Evolutionary conservation across 148 eudicot species (phyloP), one percentile per base, ranked within the genome.

Genomic region (Arbutus unedo): DNA sequence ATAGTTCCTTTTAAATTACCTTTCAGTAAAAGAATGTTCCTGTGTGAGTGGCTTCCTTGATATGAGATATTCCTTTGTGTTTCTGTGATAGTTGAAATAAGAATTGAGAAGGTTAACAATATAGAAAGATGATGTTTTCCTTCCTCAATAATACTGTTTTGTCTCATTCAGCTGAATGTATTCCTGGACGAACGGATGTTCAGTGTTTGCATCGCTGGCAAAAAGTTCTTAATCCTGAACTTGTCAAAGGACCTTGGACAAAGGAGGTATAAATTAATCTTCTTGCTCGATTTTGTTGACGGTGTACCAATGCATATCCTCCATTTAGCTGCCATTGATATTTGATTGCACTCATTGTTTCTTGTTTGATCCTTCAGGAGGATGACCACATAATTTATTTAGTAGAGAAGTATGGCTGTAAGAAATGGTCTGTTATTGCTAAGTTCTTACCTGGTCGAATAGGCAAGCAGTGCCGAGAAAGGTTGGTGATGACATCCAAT

Each of bases 161-260:
- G 62, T 81, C 78, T 74, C 50, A 55, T 83, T 74, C 91, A 95
- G 98, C 98, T 81, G 92, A 90, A 85, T 84, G 80, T 85, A 80
- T 95, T 75, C 82, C 90, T 13, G 97, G 92, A 66, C 86, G 94
- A 82, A 92, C 93, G 72, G 97, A 95, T 86, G 94, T 93, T 85
- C 98, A 95, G 77, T 95, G 98, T 83, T 83, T 93, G 84, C 97
- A 95, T 83, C 93, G 97, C 45, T 95, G 98, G 98, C 97, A 95
- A 77, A 95, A 95, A 77, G 98, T 95, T 84, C 89, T 95, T 38
- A 84, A 93, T 86, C 98, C 98, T 73, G 93, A 92, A 78, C 88
- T 95, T 44, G 84, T 93, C 59, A 95, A 95, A 90, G 94, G 98
- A 79, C 87, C 96, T 44, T 93, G 98, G 97, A 90, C 91, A 68